Conservation (phyloP, 352 stramenopile genomes). For the Elongisporangium anandrum region DNA sequence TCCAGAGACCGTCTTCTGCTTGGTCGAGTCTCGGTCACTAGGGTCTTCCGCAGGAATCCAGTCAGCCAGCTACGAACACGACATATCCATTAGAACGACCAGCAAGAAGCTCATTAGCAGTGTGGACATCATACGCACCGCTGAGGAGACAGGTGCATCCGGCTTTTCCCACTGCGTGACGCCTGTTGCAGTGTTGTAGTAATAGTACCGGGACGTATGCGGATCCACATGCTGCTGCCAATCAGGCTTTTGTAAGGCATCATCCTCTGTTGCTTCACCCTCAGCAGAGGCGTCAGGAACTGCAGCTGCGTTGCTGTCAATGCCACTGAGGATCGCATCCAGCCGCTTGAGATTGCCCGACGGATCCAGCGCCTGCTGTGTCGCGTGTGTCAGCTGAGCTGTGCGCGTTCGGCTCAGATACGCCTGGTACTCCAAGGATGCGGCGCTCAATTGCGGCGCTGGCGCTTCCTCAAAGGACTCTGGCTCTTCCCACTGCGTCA, state of each 20-base stretch:
- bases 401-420: constrained; percentile 52
- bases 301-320: constrained; percentile 23
- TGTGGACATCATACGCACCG: constrained; percentile 31
- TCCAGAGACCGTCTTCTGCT: constrained; percentile 41
- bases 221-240: constrained; percentile 87
- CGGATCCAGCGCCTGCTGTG: constrained; percentile 62
- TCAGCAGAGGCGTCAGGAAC: not conserved
- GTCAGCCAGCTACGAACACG: constrained; percentile 51
- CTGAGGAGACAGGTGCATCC: constrained; percentile 58
- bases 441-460: constrained; percentile 7
- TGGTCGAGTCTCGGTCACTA: constrained; percentile 12
- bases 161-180: constrained; percentile 80
- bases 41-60: constrained; percentile 65
- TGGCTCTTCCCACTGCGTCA: constrained; percentile 72
- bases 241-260: constrained; percentile 25
- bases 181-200: constrained; percentile 74
- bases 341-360: constrained; percentile 64
- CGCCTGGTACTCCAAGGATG: constrained; percentile 54
- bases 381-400: constrained; percentile 46
- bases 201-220: constrained; percentile 79
- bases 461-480: constrained; percentile 35
- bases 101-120: not conserved
- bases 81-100: not conserved
- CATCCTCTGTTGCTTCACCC: constrained; percentile 1
- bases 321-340: constrained; percentile 65